Conservation (phyloP, 2,329 filamentous ascomycete genomes). For the Paraconiothyrium brasiliense region DNA sequence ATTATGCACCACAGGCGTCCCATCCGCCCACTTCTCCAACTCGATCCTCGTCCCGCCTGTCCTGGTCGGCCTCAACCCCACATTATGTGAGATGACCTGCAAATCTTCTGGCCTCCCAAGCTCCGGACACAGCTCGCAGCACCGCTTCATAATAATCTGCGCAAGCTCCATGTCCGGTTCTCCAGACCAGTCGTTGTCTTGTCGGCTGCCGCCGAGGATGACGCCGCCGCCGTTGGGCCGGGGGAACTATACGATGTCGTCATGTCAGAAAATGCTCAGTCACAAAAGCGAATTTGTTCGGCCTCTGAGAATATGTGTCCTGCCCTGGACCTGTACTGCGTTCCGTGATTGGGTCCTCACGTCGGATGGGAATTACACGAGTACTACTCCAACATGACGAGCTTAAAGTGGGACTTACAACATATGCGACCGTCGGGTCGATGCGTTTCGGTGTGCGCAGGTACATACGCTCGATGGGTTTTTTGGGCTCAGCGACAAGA, state of each 20-base stretch:
- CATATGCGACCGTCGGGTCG: slow-evolving; percentile 54
- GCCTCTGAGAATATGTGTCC: too few relatives aligned
- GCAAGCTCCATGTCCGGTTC: slow-evolving; percentile 81
- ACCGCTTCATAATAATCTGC: slow-evolving; percentile 81
- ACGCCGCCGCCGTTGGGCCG: slow-evolving; percentile 74
- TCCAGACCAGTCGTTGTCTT: slow-evolving; percentile 81
- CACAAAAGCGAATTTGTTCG: too few relatives aligned
- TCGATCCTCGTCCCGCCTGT: slow-evolving; percentile 80
- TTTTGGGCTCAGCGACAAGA: slow-evolving; percentile 66
- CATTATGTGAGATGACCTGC: slow-evolving; percentile 79
- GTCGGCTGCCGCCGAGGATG: slow-evolving; percentile 83
- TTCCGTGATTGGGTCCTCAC: too few relatives aligned
- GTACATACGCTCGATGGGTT: slow-evolving; percentile 52
- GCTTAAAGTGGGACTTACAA: slow-evolving; percentile 24
- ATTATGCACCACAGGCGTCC: slow-evolving; percentile 71
- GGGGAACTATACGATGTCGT: slow-evolving; percentile 42
- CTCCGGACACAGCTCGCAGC: slow-evolving; percentile 71
- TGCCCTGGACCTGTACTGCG: too few relatives aligned
- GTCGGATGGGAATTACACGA: too few relatives aligned
- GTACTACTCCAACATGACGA: too few relatives aligned
- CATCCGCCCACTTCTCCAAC: slow-evolving; percentile 67
- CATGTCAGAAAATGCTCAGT: not conserved
- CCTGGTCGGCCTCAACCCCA: slow-evolving; percentile 80
- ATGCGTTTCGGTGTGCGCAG: slow-evolving; percentile 55
- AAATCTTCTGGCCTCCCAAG: slow-evolving; percentile 75